Percentiles rank a stretch among this genome's conserved stretches.
Evolutionary conservation across 192 early-diverging fungal species (phyloP).

Genomic region (Irineochytrium annulatum): DNA sequence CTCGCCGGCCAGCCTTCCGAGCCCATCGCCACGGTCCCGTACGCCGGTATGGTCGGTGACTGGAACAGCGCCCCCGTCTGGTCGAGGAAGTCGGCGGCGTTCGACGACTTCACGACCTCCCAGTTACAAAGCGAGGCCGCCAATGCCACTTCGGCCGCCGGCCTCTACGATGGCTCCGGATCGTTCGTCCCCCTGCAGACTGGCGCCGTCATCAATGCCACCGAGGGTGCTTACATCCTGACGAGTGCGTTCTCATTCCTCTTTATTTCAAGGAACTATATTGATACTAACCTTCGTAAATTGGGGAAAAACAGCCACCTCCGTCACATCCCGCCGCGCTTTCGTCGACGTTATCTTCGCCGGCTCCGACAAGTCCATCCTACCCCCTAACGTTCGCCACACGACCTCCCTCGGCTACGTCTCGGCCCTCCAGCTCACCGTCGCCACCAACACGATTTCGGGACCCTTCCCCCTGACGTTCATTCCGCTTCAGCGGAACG

Average conservation of each 20-base stretch:
- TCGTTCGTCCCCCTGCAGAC: neutral
- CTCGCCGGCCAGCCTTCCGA: neutral
- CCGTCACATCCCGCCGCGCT: neutral
- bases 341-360: neutral
- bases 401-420: neutral
- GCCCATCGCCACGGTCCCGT: slow-evolving; percentile 24
- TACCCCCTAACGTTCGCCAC: no score
- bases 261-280: no score
- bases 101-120: neutral
- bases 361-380: neutral
- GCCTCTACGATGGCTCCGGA: neutral
- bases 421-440: neutral
- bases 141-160: neutral
- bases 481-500: neutral
- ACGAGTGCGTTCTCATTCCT: no score
- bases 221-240: neutral
- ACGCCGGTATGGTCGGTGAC: slow-evolving; percentile 18
- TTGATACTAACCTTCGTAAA: no score
- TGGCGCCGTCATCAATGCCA: neutral
- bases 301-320: no score
- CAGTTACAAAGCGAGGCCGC: neutral
- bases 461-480: neutral
- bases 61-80: neutral
- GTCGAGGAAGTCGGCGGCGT: neutral
- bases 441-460: neutral